Base-by-base conservation (phyloP, 495 filamentous ascomycete genomes). In the Cladorrhinum samala region DNA sequence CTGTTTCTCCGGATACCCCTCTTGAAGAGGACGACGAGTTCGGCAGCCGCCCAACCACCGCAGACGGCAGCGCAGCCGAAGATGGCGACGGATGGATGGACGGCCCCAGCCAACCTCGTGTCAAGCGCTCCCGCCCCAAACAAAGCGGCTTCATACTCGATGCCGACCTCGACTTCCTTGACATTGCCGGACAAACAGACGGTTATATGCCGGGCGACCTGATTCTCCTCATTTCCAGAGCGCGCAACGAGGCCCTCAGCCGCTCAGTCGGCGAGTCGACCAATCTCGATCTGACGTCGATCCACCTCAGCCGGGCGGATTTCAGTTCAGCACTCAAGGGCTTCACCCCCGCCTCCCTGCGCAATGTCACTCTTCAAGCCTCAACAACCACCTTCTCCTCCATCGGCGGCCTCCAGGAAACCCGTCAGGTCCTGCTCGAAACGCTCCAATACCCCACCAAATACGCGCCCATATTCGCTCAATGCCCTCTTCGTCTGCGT, bases 151-250 rank as follows among this genome's bases (percentile, higher is more conserved):
- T 91, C 60, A 65, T 83, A 1, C 69, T 91, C 9, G 84, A 85
- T 50, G 70, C 77, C 1, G 76, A 85, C n/a, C 81, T 98, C 9
- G 93, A 98, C 67, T 87, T 96, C 49, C 83, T 97, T 14, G 91
- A 96, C 48, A 74, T 97, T 46, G 90, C 94, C 4, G 89, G 91
- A 16, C 83, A 88, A 60, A 97, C 91, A 0, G 93, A 98, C 60
- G 93, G 93, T 2, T 98, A 95, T 66, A 95, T 96, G 90, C 93
- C 93, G 0, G 93, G 91, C 2, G 93, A 98, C 68, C 76, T 98
- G 42, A 82, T 87, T 14, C 76, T 96, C 0, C 81, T 96, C 19
- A 84, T 95, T 27, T 83, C 88, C 42, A 83, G 93, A 50, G 93
- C 93, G 11, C 82, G 92, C 42, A 95, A 86, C 63, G 93, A 97